These are phyloP conservation scores for Gigaspora rosea DNA, from an alignment of 192 early-diverging fungal species.

Conservation along the genomic window DNA sequence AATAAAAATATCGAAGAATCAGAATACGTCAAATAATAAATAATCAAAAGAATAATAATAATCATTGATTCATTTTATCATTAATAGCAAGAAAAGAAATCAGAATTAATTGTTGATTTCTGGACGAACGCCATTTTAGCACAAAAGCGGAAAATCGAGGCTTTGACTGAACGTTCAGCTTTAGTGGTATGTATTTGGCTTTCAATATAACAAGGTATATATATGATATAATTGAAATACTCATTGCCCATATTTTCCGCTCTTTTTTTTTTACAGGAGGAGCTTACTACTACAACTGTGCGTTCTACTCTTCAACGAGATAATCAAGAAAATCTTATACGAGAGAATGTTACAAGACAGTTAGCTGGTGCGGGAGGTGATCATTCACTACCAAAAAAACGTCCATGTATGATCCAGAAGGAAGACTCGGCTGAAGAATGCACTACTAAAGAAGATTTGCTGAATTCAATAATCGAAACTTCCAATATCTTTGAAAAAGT, in stretches of 20 bases:
- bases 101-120: conserved; percentile 8
- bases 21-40: conserved; percentile 2
- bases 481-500: not conserved
- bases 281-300: conserved; percentile 11
- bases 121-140: not conserved
- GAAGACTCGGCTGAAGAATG: not conserved
- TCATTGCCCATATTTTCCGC: conserved; percentile 1
- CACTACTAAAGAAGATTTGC: not conserved
- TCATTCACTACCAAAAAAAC: conserved; percentile 10
- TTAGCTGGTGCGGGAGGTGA: not conserved
- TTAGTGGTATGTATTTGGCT: conserved; percentile 13
- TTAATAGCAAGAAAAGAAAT: conserved; percentile 11
- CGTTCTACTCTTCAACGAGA: conserved; percentile 1
- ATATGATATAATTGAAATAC: conserved; percentile 6
- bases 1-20: not conserved
- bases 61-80: conserved; percentile 4
- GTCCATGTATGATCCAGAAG: not conserved
- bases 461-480: not conserved
- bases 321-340: conserved; percentile 9
- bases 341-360: conserved; percentile 10
- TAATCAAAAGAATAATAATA: not conserved
- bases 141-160: conserved; percentile 3
- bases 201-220: conserved; percentile 14
- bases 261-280: conserved; percentile 10
- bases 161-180: conserved; percentile 7